Evolutionary conservation across 2,329 filamentous ascomycete genomes (phyloP), one percentile per base, ranked within the genome.

Genomic region (Coniella vitis): DNA sequence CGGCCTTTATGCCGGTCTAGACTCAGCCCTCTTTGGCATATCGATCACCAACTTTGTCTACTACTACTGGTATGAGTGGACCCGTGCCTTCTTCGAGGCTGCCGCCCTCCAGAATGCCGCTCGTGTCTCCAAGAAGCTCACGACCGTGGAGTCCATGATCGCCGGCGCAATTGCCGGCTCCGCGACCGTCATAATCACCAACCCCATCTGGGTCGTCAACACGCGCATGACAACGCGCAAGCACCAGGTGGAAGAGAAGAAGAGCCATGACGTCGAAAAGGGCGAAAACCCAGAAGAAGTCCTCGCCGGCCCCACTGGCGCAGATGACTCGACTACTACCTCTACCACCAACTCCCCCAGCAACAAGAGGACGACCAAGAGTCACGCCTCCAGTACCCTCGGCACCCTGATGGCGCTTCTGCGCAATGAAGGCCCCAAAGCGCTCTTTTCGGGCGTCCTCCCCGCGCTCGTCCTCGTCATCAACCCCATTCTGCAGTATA

Each of bases 31-130:
- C 39, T 96, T 98, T 68, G 93, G 93, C 66, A 97, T 98, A 73
- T 93, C 87, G 68, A 84, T 98, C 59, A 98, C 93, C 60, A 98
- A 98, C 75, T 98, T 98, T 65, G 91, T 98, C 41, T 98, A 98
- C 77, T 98, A 98, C 73, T 98, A 97, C 76, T 98, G 88, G 91
- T 98, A 97, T 70, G 93, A 98, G 73, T 98, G 89, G 87, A 93
- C 90, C 55, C 84, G 90, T 51, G 78, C 85, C 44, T 86, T 86
- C 64, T 96, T 97, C 71, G 89, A 88, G 65, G 75, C 77, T 56
- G 87, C 89, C 9, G 89, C 90, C 39, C 25, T 29, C 25, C 66
- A 76, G 50, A 83, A 81, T 60, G 75, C 86, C 47, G 87, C 86
- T 31, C 83, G 88, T 55, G 78, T 83, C 49, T 83, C 79, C 54